Evolutionary conservation across 225 moss, liverwort and hornwort species (phyloP), one percentile per base, ranked within the genome.

Genomic region (Lunularia cruciata): DNA sequence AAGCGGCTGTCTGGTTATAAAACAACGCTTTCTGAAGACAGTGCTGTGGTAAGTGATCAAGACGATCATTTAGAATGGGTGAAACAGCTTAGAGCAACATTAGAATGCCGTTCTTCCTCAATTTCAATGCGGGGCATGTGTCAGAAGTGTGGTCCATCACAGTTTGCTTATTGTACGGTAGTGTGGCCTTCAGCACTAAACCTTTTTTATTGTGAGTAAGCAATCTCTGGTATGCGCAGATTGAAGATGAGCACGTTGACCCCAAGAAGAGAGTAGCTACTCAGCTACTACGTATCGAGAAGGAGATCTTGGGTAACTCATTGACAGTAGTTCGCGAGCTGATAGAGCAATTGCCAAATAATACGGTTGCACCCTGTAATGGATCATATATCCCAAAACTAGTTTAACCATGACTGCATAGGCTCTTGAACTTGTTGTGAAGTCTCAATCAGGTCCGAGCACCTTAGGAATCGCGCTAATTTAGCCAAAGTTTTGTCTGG

Each of bases 211-310:
- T n/a, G n/a, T n/a, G n/a, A n/a, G n/a, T n/a, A n/a, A n/a, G n/a
- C n/a, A n/a, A n/a, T n/a, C n/a, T n/a, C n/a, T n/a, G n/a, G n/a
- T n/a, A n/a, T n/a, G n/a, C n/a, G 74, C 84, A 96, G 96, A 77
- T 91, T 67, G 83, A 77, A 75, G 98, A 98, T 77, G 79, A 82
- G 39, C 87, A 88, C 33, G 83, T 76, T 39, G 85, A 93, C 42
- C 89, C 98, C 11, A 98, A 89, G 84, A 93, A 85, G 78, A 83
- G 84, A 82, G 98, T 91, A 68, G 92, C 98, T 35, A 86, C 89
- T 45, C 78, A 89, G 70, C 86, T 93, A 57, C 71, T 98, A 63
- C 76, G 75, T 42, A 93, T 98, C 70, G 98, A 98, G 75, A 93
- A 93, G 78, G 79, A 72, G 65, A 98, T 93, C 48, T 68, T 88